Base-by-base conservation (phyloP, 345 rosid species). In the Stellera chamaejasme region DNA sequence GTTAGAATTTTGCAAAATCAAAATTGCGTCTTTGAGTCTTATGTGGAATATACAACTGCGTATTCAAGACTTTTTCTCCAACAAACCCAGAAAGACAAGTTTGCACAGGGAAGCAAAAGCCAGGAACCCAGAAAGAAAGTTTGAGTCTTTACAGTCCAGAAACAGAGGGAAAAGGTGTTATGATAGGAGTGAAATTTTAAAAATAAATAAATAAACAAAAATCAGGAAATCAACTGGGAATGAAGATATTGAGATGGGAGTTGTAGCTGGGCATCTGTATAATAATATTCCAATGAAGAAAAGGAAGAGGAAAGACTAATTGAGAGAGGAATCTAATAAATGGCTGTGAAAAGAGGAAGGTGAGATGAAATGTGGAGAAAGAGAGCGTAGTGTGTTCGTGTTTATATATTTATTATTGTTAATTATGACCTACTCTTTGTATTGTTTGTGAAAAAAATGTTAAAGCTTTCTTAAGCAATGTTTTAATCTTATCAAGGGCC, bases 271-370 rank as follows among this genome's bases (percentile, higher is more conserved):
- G 76, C 77, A 75, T 78, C 75, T 78, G 61, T 58, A 69, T 53
- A 66, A 32, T 2, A 32, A 8, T 79, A 75, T 78, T 76, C 78
- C 73, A 81, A 80, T 66, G 71, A 70, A 80, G 74, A 75, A 72
- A 75, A 66, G 75, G 65, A 74, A 71, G 1, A 19, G 23, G 56
- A 44, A 55, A 32, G 64, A 56, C 54, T 51, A 70, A 78, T 66
- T 60, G 52, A 62, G 66, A 76, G 79, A 71, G 76, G 91, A 82
- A 83, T 78, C 87, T 81, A 69, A 78, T 72, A 73, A 88, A 85
- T 82, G 86, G 81, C 55, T 64, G 73, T 68, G 64, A 57, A 74
- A 69, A 59, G 64, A 57, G 52, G 75, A 53, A 64, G 65, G 71
- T 55, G 71, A 71, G 72, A 71, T 52, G 54, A 43, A 39, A 62